These are phyloP conservation scores for Rhododendron ovatum DNA, from an alignment of 148 eudicot genomes.

Conservation along the genomic window DNA sequence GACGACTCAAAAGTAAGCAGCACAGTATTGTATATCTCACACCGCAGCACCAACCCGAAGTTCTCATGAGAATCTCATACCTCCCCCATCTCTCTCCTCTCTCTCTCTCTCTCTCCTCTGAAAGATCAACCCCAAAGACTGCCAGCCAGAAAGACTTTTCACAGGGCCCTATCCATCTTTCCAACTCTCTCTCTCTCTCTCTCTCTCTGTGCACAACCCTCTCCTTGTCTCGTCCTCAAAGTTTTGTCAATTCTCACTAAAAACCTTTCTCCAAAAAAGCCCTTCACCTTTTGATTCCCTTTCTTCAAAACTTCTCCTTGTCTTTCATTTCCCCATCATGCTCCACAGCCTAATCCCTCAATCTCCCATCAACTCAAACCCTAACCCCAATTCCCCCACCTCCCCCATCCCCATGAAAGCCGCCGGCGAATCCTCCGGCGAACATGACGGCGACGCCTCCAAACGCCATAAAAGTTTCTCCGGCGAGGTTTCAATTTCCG, in stretches of 20 bases:
- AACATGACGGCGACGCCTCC: not conserved
- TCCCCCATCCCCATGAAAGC: conserved; percentile 14
- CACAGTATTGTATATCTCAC: too few relatives aligned
- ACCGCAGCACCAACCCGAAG: too few relatives aligned
- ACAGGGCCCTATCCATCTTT: not conserved
- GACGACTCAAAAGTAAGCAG: too few relatives aligned
- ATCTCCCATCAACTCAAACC: not conserved
- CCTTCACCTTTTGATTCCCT: conserved; percentile 5
- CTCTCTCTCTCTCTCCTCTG: too few relatives aligned
- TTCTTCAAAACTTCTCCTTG: not conserved
- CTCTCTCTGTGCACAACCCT: not conserved
- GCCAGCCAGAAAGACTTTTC: not conserved
- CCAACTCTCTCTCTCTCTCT: not conserved
- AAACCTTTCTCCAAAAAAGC: not conserved
- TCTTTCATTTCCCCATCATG: conserved; percentile 24
- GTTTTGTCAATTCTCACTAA: conserved; percentile 12
- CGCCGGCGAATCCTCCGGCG: not conserved
- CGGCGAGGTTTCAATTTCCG: conserved; percentile 10
- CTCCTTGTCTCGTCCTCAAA: not conserved
- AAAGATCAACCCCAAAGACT: too few relatives aligned
- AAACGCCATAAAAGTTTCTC: conserved; percentile 16
- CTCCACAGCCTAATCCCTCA: conserved; percentile 27
- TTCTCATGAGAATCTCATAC: too few relatives aligned
- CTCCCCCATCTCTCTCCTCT: not conserved
- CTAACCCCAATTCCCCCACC: not conserved